Evolutionary conservation across 805 yeast species (phyloP).

Genomic region (Starmerella roubikii): DNA sequence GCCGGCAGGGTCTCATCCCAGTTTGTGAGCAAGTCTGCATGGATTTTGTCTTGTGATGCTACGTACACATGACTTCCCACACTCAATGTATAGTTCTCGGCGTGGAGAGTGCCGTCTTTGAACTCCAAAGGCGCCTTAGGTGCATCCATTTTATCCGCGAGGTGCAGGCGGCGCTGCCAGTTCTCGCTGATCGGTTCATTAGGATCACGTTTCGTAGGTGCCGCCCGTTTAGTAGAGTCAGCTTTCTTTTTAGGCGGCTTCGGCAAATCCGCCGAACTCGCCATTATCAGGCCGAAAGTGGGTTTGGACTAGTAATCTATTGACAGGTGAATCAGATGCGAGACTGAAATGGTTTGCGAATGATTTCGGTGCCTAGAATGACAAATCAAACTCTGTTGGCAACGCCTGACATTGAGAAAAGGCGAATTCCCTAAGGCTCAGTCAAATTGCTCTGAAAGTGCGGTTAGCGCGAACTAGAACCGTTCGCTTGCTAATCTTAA

Average conservation of each 20-base stretch:
- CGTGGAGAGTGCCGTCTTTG: not conserved
- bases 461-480: too few species aligned
- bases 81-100: not conserved
- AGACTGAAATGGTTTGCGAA: too few species aligned
- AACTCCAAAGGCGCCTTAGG: not conserved
- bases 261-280: too few species aligned
- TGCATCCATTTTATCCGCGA: slow-evolving; percentile 18
- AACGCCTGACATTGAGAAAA: too few species aligned
- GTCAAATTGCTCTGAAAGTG: too few species aligned
- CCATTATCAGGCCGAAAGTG: too few species aligned
- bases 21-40: not conserved
- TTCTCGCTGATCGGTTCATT: slow-evolving; percentile 17
- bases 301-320: too few species aligned
- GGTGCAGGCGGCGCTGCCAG: slow-evolving; percentile 24
- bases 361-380: too few species aligned
- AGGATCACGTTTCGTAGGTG: slow-evolving; percentile 3
- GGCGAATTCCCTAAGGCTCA: too few species aligned
- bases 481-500: too few species aligned
- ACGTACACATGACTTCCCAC: slow-evolving; percentile 15
- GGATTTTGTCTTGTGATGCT: not conserved
- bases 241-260: not conserved
- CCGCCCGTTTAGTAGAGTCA: not conserved
- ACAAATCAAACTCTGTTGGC: too few species aligned
- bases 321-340: too few species aligned
- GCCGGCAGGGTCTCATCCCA: slow-evolving; percentile 77